A percentile compares a stretch with the other conserved stretches of the same genome.
Conservation (phyloP, 192 early-diverging fungal genomes). For the Entophlyctis luteolus region DNA sequence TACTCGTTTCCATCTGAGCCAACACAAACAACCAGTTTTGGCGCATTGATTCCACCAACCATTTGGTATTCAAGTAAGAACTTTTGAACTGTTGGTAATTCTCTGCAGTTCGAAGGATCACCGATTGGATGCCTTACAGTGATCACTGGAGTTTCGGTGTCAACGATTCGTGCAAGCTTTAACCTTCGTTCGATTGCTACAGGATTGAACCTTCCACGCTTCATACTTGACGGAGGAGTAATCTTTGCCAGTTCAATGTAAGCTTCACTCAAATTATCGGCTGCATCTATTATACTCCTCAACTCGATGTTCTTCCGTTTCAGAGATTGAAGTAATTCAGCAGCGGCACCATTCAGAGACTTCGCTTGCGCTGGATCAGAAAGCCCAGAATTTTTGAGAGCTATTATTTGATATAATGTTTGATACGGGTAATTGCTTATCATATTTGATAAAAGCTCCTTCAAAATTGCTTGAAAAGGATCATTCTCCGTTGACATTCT, state of each 20-base stretch:
- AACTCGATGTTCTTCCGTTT: slow-evolving; percentile 7
- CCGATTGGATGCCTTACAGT: slow-evolving; percentile 34
- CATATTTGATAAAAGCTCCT: slow-evolving; percentile 24
- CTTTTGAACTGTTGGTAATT: slow-evolving; percentile 31
- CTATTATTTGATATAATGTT: slow-evolving; percentile 44
- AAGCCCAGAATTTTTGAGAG: slow-evolving; percentile 42
- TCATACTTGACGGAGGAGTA: background rate
- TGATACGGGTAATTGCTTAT: slow-evolving; percentile 45
- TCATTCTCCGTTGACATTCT: slow-evolving; percentile 31
- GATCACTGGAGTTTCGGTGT: slow-evolving; percentile 34
- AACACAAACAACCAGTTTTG: slow-evolving; percentile 39
- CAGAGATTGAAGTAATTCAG: slow-evolving; percentile 24
- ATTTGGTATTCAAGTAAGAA: slow-evolving; percentile 32
- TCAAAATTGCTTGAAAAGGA: slow-evolving; percentile 35
- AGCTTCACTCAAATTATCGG: slow-evolving; percentile 40
- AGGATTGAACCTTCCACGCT: background rate
- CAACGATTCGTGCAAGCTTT: slow-evolving; percentile 19
- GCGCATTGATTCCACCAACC: slow-evolving; percentile 48
- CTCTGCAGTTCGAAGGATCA: slow-evolving; percentile 22
- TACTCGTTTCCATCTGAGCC: slow-evolving; percentile 41
- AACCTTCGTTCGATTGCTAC: slow-evolving; percentile 21
- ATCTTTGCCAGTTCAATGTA: slow-evolving; percentile 42
- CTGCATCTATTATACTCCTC: slow-evolving; percentile 23
- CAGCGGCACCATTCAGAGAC: slow-evolving; percentile 20
- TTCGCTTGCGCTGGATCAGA: slow-evolving; percentile 10